Base-by-base conservation (phyloP, 345 rosid genomes). In the Melastoma malabathricum region DNA sequence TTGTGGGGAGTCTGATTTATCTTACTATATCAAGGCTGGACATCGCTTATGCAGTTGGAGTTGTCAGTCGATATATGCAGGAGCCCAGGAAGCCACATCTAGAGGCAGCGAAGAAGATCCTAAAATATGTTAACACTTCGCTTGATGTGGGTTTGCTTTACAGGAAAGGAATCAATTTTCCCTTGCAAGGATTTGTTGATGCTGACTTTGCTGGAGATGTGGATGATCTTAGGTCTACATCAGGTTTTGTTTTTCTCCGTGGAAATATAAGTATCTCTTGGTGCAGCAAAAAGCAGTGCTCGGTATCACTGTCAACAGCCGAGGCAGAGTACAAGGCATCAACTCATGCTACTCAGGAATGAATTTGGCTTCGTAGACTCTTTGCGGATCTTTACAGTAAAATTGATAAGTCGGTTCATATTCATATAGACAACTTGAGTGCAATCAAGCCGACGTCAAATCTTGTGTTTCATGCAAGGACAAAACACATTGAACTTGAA, bases 71-170 rank as follows among this genome's bases (percentile, higher is more conserved):
- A 6, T 54, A 10, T 54, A 2, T 54, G 22, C 6, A 10, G 6
- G 38, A 14, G 7, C 47, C 57, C 13, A 39, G 57, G 27, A 54
- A 54, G 47, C 47, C 57, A 9, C 48, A 41, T 17, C 9, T 54
- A 3, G 47, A 43, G 14, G 34, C 2, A 4, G 31, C 27, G 16
- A 54, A 43, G 15, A 54, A 54, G 46, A 54, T 39, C 5, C 16
- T 43, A 19, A 54, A 54, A 16, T 54, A 54, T 17, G 34, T 43
- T 23, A 54, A 54, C 18, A 3, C 29, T 8, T 34, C 47, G 38
- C 27, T 22, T 3, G 29, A 43, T 18, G 19, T 43, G 47, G 7
- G 47, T 4, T 13, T 54, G 5, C 12, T 54, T 17, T 54, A 15
- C 13, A 54, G 17, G 44, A 52, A 23, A 14, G 29, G 14, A 15